Base-by-base conservation (phyloP, 148 eudicot genomes). In the Rhododendron mucronatum region DNA sequence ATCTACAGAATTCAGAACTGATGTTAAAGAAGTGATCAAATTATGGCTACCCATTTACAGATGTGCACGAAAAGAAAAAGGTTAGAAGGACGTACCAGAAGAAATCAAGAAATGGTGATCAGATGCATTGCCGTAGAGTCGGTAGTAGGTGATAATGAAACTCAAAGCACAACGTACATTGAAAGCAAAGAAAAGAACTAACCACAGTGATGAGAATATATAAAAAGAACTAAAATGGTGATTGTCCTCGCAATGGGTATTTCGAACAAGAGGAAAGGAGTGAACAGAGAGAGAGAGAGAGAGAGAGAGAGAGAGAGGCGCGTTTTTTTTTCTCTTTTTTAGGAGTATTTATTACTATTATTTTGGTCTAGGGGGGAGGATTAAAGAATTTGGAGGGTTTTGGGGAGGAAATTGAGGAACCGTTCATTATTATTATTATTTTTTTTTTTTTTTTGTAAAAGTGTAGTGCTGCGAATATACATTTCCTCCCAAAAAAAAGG, bases 111-210 rank as follows among this genome's bases (percentile, higher is more conserved):
- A 53, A 30, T 55, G 83, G 4, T 53, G 83, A 81, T 30, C 39
- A n/a, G 65, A 76, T 67, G 59, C 84, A 8, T 81, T 16, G 37
- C 28, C 26, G n/a, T 12, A 13, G 69, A 18, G 83, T 53, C 39
- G 41, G 1, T 69, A 16, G 5, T 11, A 33, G 33, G 3, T 14
- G 16, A 48, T 26, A 3, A 45, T 67, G 78, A 23, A 80, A n/a
- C 74, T 65, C 37, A 71, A 53, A 71, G 63, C 28, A 86, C 85
- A 50, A 88, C 82, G 83, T 88, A 75, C 82, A 81, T 63, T 81
- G 86, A 82, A 85, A 5, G 83, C 85, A 85, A 88, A 77, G 87
- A 67, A 87, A 80, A 57, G 84, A 84, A 87, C 81, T 41, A n/a
- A 65, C 14, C 73, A 20, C 7, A 7, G 37, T 65, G 82, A 85